Conservation (phyloP, 345 rosid genomes). For the Reutealis trisperma region DNA sequence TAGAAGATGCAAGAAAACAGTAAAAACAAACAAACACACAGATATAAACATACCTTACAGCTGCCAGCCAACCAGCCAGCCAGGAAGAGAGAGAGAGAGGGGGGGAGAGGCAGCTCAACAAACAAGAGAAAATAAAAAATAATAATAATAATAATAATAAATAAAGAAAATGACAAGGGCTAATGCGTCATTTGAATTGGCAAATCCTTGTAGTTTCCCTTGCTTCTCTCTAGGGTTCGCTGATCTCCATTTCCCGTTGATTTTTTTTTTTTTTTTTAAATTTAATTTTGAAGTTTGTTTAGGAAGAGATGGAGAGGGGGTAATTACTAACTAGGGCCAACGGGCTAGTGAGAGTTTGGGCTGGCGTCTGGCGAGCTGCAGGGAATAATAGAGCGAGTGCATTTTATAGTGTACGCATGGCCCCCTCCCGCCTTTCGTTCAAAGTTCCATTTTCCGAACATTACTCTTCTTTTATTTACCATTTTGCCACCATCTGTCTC, state of each 20-base stretch:
- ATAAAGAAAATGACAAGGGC: neutral
- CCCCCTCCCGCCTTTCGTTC: slow-evolving; percentile 15
- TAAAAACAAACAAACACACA: neutral
- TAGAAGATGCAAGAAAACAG: neutral
- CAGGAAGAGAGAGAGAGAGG: neutral
- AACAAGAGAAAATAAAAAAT: neutral
- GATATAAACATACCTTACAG: neutral
- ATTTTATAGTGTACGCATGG: slow-evolving; percentile 11
- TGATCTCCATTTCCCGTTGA: neutral
- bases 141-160: neutral
- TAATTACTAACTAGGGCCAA: slow-evolving; percentile 5
- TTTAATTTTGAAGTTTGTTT: no score
- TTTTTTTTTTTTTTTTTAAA: neutral
- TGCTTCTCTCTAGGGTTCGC: neutral
- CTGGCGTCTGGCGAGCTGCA: neutral
- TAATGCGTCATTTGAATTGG: slow-evolving; percentile 1
- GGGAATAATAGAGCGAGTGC: neutral
- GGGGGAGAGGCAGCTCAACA: slow-evolving; percentile 12
- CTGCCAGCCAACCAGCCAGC: neutral
- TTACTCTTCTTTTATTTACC: neutral
- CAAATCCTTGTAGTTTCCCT: neutral
- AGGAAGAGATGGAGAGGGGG: neutral
- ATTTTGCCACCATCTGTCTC: neutral
- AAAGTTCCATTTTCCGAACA: neutral
- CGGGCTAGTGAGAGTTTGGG: neutral